Evolutionary conservation across 2,329 filamentous ascomycete genomes (phyloP), one percentile per base, ranked within the genome.

Genomic region (Epicoccum sorghinum): DNA sequence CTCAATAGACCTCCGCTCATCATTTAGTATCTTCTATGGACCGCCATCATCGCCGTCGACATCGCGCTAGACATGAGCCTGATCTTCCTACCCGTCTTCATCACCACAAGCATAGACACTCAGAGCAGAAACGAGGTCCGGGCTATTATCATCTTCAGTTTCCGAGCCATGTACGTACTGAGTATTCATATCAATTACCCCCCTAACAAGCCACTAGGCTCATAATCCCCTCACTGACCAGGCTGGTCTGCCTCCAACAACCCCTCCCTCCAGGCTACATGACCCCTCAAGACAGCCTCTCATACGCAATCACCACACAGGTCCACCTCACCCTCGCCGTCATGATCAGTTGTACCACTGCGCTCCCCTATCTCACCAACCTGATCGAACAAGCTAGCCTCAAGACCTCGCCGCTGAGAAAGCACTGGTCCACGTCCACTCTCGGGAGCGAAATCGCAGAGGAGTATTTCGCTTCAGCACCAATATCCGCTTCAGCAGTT

Each of bases 261-360:
- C 57, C 56, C 18, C 44, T 59, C 23, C 46, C 49, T 38, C 22
- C 47, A 33, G 24, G 37, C 10, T 37, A 53, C 2, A 61, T 68
- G 36, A 56, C 53, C 25, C 51, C 63, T 13, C 66, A 64, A 39
- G 47, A 59, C 30, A 64, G 48, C 24, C 60, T 65, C 12, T 66
- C 63, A 3, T 70, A 68, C 42, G 41, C 38, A 13, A 60, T 67
- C 25, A 50, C 55, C n/a, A 66, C 66, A 13, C 66, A 67, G 55
- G 46, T 46, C 25, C 66, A 70, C 32, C 56, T 62, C 8, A 58
- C 61, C 1, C 53, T 70, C 14, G 64, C 65, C 23, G 52, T 64
- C 3, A 55, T 70, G 12, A 38, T 71, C 7, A 53, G 65, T 35
- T 69, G 65, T 39, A 62, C 43, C 3, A 60, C 62, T 9, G 60